These are phyloP conservation scores for Russula emetica DNA, from an alignment of 768 basidiomycete genomes.

Conservation along the genomic window DNA sequence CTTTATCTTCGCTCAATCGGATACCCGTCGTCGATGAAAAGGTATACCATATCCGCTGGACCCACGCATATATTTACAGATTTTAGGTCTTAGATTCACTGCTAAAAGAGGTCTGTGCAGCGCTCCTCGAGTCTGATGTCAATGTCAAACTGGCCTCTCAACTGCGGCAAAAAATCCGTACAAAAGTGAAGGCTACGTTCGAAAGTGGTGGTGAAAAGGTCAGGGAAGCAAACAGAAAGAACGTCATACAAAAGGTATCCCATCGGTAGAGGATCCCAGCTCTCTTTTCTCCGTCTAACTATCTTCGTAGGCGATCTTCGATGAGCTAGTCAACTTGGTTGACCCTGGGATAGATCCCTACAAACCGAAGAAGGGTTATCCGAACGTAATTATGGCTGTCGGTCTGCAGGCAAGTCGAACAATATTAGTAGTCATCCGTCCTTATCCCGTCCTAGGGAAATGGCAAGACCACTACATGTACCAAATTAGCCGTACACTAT, in stretches of 20 bases:
- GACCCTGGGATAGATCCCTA: conserved; percentile 95
- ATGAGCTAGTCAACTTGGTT: conserved; percentile 91
- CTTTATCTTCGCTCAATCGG: conserved; percentile 83
- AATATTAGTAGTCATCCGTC: background rate
- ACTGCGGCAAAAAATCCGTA: conserved; percentile 83
- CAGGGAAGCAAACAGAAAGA: conserved; percentile 78
- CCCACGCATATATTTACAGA: conserved; percentile 16
- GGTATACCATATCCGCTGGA: conserved; percentile 39
- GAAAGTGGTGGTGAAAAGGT: conserved; percentile 66
- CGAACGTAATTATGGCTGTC: conserved; percentile 96
- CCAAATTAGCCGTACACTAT: conserved; percentile 96
- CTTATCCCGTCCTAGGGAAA: conserved; percentile 61
- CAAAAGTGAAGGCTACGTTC: conserved; percentile 78
- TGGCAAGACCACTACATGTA: conserved; percentile 99
- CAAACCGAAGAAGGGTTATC: conserved; percentile 92
- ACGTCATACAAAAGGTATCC: conserved; percentile 85
- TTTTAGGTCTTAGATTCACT: conserved; percentile 85
- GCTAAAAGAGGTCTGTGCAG: conserved; percentile 92
- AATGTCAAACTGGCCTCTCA: conserved; percentile 94
- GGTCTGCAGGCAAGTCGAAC: conserved; percentile 72
- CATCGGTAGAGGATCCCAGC: background rate
- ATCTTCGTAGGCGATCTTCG: conserved; percentile 75
- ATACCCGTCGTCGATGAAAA: conserved; percentile 89
- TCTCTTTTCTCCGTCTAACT: conserved; percentile 10
- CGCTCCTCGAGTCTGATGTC: conserved; percentile 93